These are phyloP conservation scores for Sphagnum magellanicum DNA, from an alignment of 228 moss, liverwort and hornwort species.

Conservation along the genomic window DNA sequence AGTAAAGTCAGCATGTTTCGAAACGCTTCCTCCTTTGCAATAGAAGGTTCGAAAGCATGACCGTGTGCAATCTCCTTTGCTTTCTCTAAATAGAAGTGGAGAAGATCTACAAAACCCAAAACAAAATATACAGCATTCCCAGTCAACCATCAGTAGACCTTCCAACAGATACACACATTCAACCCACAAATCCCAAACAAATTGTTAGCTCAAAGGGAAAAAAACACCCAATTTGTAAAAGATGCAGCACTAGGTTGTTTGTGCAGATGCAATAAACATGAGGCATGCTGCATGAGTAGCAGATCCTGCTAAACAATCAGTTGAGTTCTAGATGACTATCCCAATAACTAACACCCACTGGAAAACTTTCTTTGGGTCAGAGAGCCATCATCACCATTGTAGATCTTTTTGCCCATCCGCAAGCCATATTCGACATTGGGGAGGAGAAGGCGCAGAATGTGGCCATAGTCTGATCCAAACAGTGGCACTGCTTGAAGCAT, in stretches of 20 bases:
- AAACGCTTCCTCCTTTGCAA: slow-evolving; percentile 84
- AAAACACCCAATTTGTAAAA: no score
- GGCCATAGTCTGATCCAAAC: slow-evolving; percentile 80
- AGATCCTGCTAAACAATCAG: no score
- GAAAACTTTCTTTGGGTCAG: no score
- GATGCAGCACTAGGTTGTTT: no score
- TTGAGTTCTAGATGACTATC: no score
- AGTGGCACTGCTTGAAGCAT: slow-evolving; percentile 67
- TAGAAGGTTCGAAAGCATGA: slow-evolving; percentile 37
- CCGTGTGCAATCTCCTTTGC: slow-evolving; percentile 55
- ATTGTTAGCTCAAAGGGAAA: no score
- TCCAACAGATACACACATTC: no score
- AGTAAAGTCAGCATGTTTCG: slow-evolving; percentile 71
- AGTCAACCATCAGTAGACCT: no score
- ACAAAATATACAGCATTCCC: neutral
- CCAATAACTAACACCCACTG: no score
- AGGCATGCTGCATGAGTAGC: no score
- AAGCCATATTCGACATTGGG: slow-evolving; percentile 79
- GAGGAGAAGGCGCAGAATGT: slow-evolving; percentile 84
- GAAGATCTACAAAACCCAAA: slow-evolving; percentile 53
- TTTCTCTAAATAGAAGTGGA: slow-evolving; percentile 69
- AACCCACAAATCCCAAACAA: no score
- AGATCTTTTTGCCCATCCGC: slow-evolving; percentile 89
- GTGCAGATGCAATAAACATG: no score
- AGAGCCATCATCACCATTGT: slow-evolving; percentile 41